phyloP scores from a whole-genome alignment of 805 yeast genomes.

The Metschnikowia anglica region DNA sequence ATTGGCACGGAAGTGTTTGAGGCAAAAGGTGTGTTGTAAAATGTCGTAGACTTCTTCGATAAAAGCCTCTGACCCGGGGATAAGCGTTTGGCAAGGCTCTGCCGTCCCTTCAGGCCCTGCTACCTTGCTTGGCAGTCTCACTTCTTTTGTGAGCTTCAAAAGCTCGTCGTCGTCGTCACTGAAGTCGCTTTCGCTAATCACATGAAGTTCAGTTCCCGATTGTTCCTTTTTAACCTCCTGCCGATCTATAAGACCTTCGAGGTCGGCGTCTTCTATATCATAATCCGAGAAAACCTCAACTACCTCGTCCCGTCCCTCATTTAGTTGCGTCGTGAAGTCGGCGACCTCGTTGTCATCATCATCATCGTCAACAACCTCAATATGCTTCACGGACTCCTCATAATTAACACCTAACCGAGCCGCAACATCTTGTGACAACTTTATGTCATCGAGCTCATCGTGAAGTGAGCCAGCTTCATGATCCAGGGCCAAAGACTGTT shows the following conservation, averaged over 20 bases:
- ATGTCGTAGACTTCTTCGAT: conserved; percentile 63
- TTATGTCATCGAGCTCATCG: conserved; percentile 28
- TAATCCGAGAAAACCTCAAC: conserved; percentile 41
- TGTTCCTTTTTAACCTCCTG: conserved; percentile 13
- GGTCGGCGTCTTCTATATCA: conserved; percentile 24
- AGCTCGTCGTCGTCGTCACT: conserved; percentile 38
- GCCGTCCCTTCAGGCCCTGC: not conserved
- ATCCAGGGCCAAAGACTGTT: conserved; percentile 7
- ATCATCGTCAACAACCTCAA: conserved; percentile 26
- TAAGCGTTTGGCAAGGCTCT: conserved; percentile 4
- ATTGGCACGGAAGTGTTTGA: conserved; percentile 70
- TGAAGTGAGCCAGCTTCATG: conserved; percentile 4
- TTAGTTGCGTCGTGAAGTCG: conserved; percentile 38
- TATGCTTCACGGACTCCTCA: conserved; percentile 4
- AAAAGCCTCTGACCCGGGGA: conserved; percentile 47
- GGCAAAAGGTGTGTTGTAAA: conserved; percentile 58
- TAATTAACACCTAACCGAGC: conserved; percentile 29
- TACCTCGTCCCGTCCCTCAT: conserved; percentile 40
- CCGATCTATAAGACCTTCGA: conserved; percentile 15
- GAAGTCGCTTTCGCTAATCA: conserved; percentile 23
- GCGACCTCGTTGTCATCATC: not conserved
- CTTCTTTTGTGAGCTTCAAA: conserved; percentile 16
- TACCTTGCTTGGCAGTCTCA: no score
- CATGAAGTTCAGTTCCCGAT: conserved; percentile 2
- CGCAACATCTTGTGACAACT: conserved; percentile 37